A percentile compares a stretch with the other conserved stretches of the same genome.
These are phyloP conservation scores for Angophora floribunda DNA, from an alignment of 345 rosid species.

Conservation along the genomic window DNA sequence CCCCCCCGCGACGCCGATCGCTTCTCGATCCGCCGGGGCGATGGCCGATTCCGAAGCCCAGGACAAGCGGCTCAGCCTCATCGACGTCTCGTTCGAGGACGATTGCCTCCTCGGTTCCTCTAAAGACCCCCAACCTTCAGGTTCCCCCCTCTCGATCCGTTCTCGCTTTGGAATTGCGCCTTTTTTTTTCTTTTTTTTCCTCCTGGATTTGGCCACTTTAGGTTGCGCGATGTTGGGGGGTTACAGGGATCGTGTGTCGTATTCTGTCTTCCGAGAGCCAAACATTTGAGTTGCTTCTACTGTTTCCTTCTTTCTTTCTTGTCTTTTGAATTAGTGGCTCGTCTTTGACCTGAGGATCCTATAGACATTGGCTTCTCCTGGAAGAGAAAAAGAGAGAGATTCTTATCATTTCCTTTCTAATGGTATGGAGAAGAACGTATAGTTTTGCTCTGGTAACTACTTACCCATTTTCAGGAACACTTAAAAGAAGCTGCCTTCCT, in stretches of 20 bases:
- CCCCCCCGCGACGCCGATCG: background rate
- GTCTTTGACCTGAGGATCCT: background rate
- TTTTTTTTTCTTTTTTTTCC: background rate
- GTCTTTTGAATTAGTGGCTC: background rate
- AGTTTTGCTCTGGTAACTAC: background rate
- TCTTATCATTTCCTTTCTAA: background rate
- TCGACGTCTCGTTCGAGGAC: slow-evolving; percentile 78
- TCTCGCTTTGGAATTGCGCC: background rate
- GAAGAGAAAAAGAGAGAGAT: background rate
- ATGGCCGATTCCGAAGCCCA: slow-evolving; percentile 49
- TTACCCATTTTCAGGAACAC: background rate
- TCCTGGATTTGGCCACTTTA: background rate
- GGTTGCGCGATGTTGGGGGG: background rate
- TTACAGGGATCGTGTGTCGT: background rate
- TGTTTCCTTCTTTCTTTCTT: background rate
- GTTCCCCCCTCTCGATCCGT: slow-evolving; percentile 6
- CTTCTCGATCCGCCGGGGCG: background rate
- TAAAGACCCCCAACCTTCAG: slow-evolving; percentile 15
- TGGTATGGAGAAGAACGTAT: background rate
- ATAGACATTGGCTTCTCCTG: background rate
- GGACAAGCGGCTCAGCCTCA: slow-evolving; percentile 46
- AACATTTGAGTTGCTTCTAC: background rate
- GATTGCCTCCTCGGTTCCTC: slow-evolving; percentile 65
- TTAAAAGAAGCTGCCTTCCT: background rate
- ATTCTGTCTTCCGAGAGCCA: background rate